Evolutionary conservation across 2,329 filamentous ascomycete genomes (phyloP).

Genomic region (Aspergillus piperis): DNA sequence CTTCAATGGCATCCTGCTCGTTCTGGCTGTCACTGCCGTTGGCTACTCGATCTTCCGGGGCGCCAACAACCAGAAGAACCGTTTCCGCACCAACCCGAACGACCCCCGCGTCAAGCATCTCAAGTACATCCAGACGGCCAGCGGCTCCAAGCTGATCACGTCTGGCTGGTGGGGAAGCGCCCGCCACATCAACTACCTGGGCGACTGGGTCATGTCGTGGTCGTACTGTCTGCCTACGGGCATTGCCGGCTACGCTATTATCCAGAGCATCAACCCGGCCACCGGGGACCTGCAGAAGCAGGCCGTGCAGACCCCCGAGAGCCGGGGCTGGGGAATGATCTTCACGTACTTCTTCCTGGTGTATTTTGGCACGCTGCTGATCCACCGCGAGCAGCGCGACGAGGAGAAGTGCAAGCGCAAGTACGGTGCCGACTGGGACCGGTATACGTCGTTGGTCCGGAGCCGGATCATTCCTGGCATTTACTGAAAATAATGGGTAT

Average conservation of each 20-base stretch:
- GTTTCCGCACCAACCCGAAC: constrained; percentile 82
- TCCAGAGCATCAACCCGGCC: constrained; percentile 48
- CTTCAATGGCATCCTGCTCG: constrained; percentile 61
- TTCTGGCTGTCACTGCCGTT: constrained; percentile 66
- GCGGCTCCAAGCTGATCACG: constrained; percentile 76
- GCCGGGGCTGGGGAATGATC: constrained; percentile 79
- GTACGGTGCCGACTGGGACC: constrained; percentile 90
- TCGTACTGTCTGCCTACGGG: constrained; percentile 86
- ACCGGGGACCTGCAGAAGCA: constrained; percentile 68
- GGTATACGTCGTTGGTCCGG: constrained; percentile 79
- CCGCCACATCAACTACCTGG: constrained; percentile 93
- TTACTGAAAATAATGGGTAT: constrained; percentile 56
- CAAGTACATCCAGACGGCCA: constrained; percentile 80
- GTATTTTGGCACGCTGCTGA: constrained; percentile 83
- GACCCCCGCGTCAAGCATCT: constrained; percentile 79
- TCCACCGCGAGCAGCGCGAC: constrained; percentile 84
- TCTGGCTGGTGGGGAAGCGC: constrained; percentile 93
- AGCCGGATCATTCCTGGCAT: constrained; percentile 83
- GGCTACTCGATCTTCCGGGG: constrained; percentile 93
- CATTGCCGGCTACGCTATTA: constrained; percentile 75
- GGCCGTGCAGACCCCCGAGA: constrained; percentile 70
- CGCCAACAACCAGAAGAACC: constrained; percentile 94
- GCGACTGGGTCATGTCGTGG: constrained; percentile 94
- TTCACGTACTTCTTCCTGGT: constrained; percentile 94
- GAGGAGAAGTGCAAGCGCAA: constrained; percentile 89